Evolutionary conservation across 169 alveolate species (phyloP).

Genomic region (Ichthyophthirius multifiliis): DNA sequence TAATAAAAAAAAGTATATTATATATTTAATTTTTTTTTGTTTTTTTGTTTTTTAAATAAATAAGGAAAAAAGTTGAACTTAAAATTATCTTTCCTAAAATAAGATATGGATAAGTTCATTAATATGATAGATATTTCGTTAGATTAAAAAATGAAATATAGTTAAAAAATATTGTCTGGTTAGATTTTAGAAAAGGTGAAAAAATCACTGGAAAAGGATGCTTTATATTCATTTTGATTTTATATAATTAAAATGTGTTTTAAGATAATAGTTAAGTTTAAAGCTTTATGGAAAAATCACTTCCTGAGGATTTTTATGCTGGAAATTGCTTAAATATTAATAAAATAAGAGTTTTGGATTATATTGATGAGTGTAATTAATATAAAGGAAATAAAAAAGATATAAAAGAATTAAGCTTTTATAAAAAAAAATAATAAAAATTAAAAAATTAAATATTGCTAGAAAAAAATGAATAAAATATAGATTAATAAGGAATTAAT

Average conservation of each 20-base stretch:
- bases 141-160: background rate
- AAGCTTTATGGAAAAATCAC: background rate
- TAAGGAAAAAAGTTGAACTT: background rate
- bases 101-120: constrained; percentile 12
- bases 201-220: constrained; percentile 5
- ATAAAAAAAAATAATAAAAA: too few relatives aligned
- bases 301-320: constrained; percentile 1
- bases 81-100: constrained; percentile 4
- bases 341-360: constrained; percentile 1
- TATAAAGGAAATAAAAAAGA: too few relatives aligned
- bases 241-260: background rate
- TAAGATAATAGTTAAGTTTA: background rate
- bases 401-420: too few relatives aligned
- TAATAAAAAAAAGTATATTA: background rate
- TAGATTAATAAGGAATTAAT: too few relatives aligned
- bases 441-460: too few relatives aligned
- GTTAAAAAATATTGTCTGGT: background rate
- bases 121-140: background rate
- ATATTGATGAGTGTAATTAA: too few relatives aligned
- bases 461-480: too few relatives aligned
- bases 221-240: background rate
- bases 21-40: too few relatives aligned
- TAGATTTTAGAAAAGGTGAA: background rate
- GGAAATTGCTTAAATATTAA: background rate
- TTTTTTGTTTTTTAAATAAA: too few relatives aligned